Conservation (phyloP, 1,284 basidiomycete genomes). For the Moesziomyces sp. region DNA sequence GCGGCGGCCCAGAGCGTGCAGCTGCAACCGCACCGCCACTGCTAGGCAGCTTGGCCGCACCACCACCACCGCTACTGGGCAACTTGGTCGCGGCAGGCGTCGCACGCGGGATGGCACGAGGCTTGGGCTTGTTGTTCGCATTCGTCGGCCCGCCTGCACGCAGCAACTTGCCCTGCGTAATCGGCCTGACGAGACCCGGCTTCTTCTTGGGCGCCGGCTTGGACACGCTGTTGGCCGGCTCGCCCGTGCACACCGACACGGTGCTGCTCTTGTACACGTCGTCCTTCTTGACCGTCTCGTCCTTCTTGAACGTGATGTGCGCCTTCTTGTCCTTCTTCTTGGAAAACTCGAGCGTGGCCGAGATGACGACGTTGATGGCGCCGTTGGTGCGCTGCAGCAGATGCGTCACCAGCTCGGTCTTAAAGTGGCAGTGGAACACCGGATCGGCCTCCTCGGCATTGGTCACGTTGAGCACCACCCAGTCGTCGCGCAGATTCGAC, state of each 20-base stretch:
- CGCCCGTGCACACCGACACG: slow-evolving; percentile 87
- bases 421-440: slow-evolving; percentile 89
- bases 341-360: slow-evolving; percentile 72
- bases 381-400: slow-evolving; percentile 84
- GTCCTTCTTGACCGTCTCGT: slow-evolving; percentile 81
- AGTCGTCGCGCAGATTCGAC: slow-evolving; percentile 92
- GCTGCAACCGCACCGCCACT: slow-evolving; percentile 57
- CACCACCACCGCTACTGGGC: slow-evolving; percentile 38
- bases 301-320: slow-evolving; percentile 87
- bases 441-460: slow-evolving; percentile 89
- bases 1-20: slow-evolving; percentile 58
- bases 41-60: slow-evolving; percentile 31
- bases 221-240: slow-evolving; percentile 82
- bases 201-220: slow-evolving; percentile 87
- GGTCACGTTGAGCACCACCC: slow-evolving; percentile 76
- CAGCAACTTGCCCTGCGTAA: slow-evolving; percentile 84
- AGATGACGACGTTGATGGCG: slow-evolving; percentile 74
- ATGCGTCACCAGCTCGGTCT: slow-evolving; percentile 90
- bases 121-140: slow-evolving; percentile 57
- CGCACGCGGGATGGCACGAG: slow-evolving; percentile 50
- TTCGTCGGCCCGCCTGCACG: slow-evolving; percentile 77
- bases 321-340: slow-evolving; percentile 99
- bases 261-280: slow-evolving; percentile 94
- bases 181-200: slow-evolving; percentile 81
- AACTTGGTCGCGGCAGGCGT: slow-evolving; percentile 35